Percentiles rank a stretch among this genome's conserved stretches.
These are phyloP conservation scores for Xylaria sp. DNA, from an alignment of 2,329 filamentous ascomycete genomes.

Conservation along the genomic window DNA sequence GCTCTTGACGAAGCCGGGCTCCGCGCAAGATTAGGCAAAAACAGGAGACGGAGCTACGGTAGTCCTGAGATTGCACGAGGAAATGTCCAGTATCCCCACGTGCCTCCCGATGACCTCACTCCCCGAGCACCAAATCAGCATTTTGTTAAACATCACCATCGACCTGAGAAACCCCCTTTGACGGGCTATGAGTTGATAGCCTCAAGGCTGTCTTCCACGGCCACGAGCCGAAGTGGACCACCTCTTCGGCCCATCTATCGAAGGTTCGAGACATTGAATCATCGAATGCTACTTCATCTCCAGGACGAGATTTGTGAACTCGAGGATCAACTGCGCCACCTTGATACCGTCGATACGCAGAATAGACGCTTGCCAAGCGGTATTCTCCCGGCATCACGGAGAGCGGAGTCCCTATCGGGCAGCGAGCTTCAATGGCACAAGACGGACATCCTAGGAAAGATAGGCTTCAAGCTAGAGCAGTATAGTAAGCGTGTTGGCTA, in stretches of 20 bases:
- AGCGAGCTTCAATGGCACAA: slow-evolving; percentile 69
- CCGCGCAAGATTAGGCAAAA: slow-evolving; percentile 32
- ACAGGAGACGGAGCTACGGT: slow-evolving; percentile 51
- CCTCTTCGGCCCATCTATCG: slow-evolving; percentile 74
- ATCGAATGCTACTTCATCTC: slow-evolving; percentile 82
- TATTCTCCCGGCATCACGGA: slow-evolving; percentile 68
- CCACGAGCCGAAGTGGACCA: slow-evolving; percentile 40
- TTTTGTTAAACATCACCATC: slow-evolving; percentile 52
- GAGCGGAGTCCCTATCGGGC: slow-evolving; percentile 65
- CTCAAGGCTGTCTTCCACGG: slow-evolving; percentile 59
- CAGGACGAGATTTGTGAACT: slow-evolving; percentile 87
- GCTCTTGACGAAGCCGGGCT: slow-evolving; percentile 30
- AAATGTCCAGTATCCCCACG: slow-evolving; percentile 52
- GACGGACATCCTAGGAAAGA: slow-evolving; percentile 69
- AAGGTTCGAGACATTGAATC: slow-evolving; percentile 83
- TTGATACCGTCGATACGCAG: slow-evolving; percentile 71
- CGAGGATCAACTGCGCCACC: slow-evolving; percentile 77
- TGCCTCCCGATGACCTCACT: slow-evolving; percentile 52
- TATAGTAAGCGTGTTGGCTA: slow-evolving; percentile 65
- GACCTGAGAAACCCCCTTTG: slow-evolving; percentile 57
- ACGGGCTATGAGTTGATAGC: slow-evolving; percentile 74
- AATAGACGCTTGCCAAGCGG: slow-evolving; percentile 55
- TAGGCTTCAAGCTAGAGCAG: slow-evolving; percentile 73
- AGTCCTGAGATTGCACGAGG: slow-evolving; percentile 58
- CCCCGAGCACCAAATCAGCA: slow-evolving; percentile 49